These are phyloP conservation scores for Flaveria linearis DNA, from an alignment of 129 eudicot genomes.

Conservation along the genomic window DNA sequence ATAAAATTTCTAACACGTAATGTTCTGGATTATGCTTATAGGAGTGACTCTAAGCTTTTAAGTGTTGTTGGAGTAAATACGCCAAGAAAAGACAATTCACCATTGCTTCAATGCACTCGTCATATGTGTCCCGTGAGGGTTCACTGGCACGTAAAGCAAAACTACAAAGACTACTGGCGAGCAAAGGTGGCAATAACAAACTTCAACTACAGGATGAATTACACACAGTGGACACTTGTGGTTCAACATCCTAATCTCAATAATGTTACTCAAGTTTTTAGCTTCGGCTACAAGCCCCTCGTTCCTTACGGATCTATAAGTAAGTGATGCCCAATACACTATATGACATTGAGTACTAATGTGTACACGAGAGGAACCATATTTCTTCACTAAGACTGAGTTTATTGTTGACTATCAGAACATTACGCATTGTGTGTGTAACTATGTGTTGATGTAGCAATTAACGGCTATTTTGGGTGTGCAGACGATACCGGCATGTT, in stretches of 20 bases:
- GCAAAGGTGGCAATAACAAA: constrained; percentile 62
- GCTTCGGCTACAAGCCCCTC: constrained; percentile 82
- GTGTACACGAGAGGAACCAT: not conserved
- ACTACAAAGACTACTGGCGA: constrained; percentile 73
- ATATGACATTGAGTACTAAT: not conserved
- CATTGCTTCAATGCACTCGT: constrained; percentile 60
- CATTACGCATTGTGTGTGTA: not conserved
- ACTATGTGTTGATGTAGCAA: not conserved
- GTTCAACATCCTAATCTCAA: constrained; percentile 80
- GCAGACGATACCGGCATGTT: constrained; percentile 87
- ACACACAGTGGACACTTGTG: constrained; percentile 71
- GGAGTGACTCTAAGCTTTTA: constrained; percentile 61
- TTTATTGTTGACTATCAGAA: not conserved
- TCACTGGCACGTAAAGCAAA: constrained; percentile 71
- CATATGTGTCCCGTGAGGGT: constrained; percentile 72
- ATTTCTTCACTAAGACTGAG: too few species aligned
- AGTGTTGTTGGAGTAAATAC: constrained; percentile 51
- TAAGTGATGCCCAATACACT: constrained; percentile 43
- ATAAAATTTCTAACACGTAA: not conserved
- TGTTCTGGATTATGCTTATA: constrained; percentile 25
- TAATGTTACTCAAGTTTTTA: constrained; percentile 76
- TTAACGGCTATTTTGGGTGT: not conserved
- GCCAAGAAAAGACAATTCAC: constrained; percentile 57
- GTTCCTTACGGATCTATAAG: constrained; percentile 67
- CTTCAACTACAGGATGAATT: constrained; percentile 65